phyloP scores from a whole-genome alignment of 768 basidiomycete species.

The Tulasnella sp. region DNA sequence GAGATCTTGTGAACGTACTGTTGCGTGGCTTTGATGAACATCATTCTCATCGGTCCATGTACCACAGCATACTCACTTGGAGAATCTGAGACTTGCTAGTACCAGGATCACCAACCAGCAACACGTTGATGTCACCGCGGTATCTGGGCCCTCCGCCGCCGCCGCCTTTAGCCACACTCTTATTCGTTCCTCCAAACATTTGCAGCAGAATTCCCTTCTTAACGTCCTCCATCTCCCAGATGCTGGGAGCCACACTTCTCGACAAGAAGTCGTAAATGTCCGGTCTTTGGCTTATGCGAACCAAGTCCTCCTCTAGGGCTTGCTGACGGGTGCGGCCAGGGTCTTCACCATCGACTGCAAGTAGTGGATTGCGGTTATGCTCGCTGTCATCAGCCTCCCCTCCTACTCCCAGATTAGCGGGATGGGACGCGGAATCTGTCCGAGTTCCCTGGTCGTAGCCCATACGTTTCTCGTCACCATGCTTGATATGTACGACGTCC shows the following conservation, averaged over 20 bases:
- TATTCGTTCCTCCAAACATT: constrained; percentile 96
- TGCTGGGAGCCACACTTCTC: constrained; percentile 80
- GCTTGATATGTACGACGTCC: constrained; percentile 85
- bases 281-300: constrained; percentile 54
- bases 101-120: constrained; percentile 96
- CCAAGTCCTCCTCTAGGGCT: constrained; percentile 69
- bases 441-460: constrained; percentile 74
- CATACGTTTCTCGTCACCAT: constrained; percentile 49
- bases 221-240: constrained; percentile 98
- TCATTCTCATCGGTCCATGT: neutral
- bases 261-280: constrained; percentile 84
- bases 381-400: constrained; percentile 45
- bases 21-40: constrained; percentile 2
- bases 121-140: constrained; percentile 94
- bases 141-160: constrained; percentile 95
- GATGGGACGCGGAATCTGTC: constrained; percentile 47
- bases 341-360: constrained; percentile 23
- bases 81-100: constrained; percentile 93
- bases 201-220: constrained; percentile 97
- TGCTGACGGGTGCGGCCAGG: constrained; percentile 31
- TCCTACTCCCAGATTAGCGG: constrained; percentile 50
- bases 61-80: constrained; percentile 41
- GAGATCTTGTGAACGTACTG: constrained; percentile 99
- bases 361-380: constrained; percentile 24
- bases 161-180: constrained; percentile 83